phyloP scores from a whole-genome alignment of 169 alveolate species.

The Plasmodium coatneyi region DNA sequence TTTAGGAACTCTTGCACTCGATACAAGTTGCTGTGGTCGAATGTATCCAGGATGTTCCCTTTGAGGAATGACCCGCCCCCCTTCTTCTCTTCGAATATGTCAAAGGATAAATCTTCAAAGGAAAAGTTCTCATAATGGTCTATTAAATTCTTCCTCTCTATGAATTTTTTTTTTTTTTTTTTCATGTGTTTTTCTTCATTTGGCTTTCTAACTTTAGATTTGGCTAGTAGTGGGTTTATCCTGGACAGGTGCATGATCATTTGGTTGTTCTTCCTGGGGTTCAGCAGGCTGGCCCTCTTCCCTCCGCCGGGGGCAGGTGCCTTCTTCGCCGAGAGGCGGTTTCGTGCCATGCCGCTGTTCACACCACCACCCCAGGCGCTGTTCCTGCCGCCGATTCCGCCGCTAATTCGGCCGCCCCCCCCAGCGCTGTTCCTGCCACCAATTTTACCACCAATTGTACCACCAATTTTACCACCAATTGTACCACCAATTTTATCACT shows the following conservation, averaged over 20 bases:
- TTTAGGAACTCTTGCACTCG: conserved; percentile 52
- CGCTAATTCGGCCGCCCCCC: no score
- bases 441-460: not conserved
- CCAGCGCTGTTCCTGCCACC: not conserved
- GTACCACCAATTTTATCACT: not conserved
- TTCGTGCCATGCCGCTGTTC: not conserved
- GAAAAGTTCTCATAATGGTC: conserved; percentile 57
- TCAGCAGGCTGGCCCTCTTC: conserved; percentile 4
- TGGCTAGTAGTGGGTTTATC: conserved; percentile 62
- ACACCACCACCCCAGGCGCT: no score
- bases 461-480: not conserved
- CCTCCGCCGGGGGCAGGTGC: not conserved
- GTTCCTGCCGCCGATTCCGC: not conserved
- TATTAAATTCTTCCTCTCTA: conserved; percentile 49
- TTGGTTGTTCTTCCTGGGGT: conserved; percentile 22
- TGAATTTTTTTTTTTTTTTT: conserved; percentile 52
- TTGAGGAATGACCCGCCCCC: conserved; percentile 12
- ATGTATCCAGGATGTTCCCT: conserved; percentile 31
- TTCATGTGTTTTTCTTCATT: conserved; percentile 71
- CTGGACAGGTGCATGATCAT: conserved; percentile 59
- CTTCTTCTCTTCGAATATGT: conserved; percentile 25
- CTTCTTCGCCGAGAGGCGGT: not conserved
- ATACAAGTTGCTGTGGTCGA: conserved; percentile 38
- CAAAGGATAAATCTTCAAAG: conserved; percentile 57
- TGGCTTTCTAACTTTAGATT: conserved; percentile 55